phyloP scores from a whole-genome alignment of 2,329 filamentous ascomycete species.

The Monilinia vaccinii-corymbosi region DNA sequence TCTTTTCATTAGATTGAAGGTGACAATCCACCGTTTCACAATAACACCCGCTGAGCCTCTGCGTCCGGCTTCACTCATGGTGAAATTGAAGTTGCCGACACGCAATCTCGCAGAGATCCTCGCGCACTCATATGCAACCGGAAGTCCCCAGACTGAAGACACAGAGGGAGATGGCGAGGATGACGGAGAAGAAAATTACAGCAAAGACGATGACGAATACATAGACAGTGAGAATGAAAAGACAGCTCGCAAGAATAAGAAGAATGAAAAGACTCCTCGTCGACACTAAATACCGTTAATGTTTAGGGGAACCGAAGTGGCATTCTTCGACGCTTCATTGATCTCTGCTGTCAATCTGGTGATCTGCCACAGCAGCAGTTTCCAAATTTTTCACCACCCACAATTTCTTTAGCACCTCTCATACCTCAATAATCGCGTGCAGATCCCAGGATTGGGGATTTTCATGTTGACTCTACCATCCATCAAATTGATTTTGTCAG shows the following conservation, averaged over 20 bases:
- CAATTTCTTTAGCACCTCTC: neutral
- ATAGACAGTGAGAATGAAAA: neutral
- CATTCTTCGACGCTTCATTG: neutral
- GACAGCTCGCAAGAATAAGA: neutral
- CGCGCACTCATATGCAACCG: fast-evolving
- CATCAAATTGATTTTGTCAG: no score
- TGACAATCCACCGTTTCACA: no score
- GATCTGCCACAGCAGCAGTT: neutral
- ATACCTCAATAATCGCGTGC: neutral
- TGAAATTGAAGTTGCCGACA: neutral
- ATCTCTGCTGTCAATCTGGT: neutral
- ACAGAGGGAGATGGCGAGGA: neutral
- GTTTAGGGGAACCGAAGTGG: neutral
- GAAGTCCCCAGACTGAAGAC: no score
- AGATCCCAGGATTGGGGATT: neutral
- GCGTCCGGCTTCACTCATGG: neutral
- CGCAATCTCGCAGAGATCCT: neutral
- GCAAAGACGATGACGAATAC: neutral
- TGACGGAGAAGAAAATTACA: neutral
- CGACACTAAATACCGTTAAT: neutral
- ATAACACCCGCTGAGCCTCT: neutral
- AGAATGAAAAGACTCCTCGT: neutral
- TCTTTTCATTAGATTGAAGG: neutral
- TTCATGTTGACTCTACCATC: no score
- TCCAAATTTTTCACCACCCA: neutral